These are phyloP conservation scores for Rhododendron molle DNA, from an alignment of 148 eudicot genomes.

Conservation along the genomic window DNA sequence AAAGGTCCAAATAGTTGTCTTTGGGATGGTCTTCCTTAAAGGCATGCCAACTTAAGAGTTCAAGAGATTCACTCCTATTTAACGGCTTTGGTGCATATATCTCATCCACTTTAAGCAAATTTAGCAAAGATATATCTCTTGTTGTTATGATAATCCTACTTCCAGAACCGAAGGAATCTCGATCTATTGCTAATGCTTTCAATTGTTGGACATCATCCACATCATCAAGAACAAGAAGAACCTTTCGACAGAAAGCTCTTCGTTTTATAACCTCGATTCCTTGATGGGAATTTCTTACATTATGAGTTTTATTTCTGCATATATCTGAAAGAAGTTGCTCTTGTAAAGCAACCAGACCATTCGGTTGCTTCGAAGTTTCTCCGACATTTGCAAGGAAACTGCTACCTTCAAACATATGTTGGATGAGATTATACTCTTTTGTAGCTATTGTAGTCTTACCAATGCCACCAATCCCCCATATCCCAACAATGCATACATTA, in stretches of 20 bases:
- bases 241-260: slow-evolving; percentile 1
- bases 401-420: background rate
- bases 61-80: background rate
- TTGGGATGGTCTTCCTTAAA: background rate
- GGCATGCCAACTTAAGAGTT: slow-evolving; percentile 10
- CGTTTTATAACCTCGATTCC: background rate
- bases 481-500: slow-evolving; percentile 1
- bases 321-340: slow-evolving; percentile 2
- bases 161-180: background rate
- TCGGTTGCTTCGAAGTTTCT: background rate
- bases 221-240: slow-evolving; percentile 14
- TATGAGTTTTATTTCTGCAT: background rate
- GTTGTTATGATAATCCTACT: slow-evolving; percentile 14
- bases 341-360: slow-evolving; percentile 1
- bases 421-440: background rate
- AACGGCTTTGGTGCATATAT: background rate
- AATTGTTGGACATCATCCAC: background rate
- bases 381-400: background rate
- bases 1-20: background rate
- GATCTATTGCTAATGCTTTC: background rate
- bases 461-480: slow-evolving; percentile 7
- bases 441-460: slow-evolving; percentile 11
- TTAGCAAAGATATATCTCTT: slow-evolving; percentile 5
- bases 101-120: background rate
- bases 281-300: background rate